Conservation (phyloP, 805 yeast species). For the Wickerhamia fluorescens region DNA sequence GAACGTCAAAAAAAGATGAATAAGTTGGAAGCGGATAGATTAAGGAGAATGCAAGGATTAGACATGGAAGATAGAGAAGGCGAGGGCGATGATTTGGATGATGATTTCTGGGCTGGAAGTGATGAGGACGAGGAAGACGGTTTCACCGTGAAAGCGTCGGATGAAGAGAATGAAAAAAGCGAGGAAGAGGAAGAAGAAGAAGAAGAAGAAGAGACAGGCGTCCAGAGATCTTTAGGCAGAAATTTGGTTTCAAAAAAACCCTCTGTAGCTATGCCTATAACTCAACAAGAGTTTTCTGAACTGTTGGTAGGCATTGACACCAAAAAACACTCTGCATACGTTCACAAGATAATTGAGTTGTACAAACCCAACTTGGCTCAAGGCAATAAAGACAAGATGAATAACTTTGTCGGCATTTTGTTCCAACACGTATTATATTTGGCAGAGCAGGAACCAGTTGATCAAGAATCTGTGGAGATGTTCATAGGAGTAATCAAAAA, state of each 20-base stretch:
- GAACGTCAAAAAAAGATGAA: slow-evolving; percentile 58
- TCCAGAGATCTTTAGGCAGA: slow-evolving; percentile 4
- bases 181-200: slow-evolving; percentile 17
- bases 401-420: slow-evolving; percentile 53
- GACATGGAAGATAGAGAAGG: slow-evolving; percentile 41
- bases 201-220: slow-evolving; percentile 9
- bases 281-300: slow-evolving; percentile 23
- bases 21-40: slow-evolving; percentile 59
- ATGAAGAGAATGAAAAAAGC: slow-evolving; percentile 30
- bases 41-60: slow-evolving; percentile 68
- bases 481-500: slow-evolving; percentile 44
- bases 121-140: slow-evolving; percentile 43
- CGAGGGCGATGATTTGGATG: slow-evolving; percentile 63
- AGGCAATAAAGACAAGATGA: slow-evolving; percentile 75
- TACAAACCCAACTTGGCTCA: slow-evolving; percentile 73
- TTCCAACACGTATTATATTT: slow-evolving; percentile 54
- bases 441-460: slow-evolving; percentile 25
- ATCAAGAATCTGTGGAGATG: slow-evolving; percentile 26
- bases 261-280: slow-evolving; percentile 20
- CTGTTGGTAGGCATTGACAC: slow-evolving; percentile 26
- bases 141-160: slow-evolving; percentile 23
- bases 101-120: slow-evolving; percentile 60
- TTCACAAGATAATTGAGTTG: slow-evolving; percentile 48
- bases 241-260: slow-evolving; percentile 4
- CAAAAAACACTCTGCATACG: slow-evolving; percentile 38